Conservation (phyloP, 495 filamentous ascomycete species). For the Pseudoneurospora amorphoporcata region DNA sequence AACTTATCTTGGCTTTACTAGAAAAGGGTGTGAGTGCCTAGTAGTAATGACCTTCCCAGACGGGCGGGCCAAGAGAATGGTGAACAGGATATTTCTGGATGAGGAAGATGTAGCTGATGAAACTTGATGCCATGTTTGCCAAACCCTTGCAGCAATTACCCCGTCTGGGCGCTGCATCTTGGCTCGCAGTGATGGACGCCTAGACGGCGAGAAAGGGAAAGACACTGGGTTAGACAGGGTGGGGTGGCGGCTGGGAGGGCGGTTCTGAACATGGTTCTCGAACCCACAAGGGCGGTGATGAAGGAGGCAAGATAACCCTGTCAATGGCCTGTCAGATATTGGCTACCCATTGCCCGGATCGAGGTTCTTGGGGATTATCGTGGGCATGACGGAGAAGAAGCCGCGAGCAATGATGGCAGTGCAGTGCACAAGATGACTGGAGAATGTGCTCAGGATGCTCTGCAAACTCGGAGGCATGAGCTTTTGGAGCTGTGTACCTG, state of each 20-base stretch:
- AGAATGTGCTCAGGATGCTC: neutral
- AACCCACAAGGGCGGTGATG: neutral
- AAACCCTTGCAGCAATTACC: neutral
- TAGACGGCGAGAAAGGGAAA: neutral
- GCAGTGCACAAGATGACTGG: neutral
- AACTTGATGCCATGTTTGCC: neutral
- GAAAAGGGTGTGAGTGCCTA: neutral
- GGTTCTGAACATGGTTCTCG: neutral
- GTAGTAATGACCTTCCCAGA: neutral
- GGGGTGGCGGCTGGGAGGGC: neutral
- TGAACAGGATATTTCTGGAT: neutral
- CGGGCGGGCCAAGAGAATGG: neutral
- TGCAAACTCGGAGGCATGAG: neutral
- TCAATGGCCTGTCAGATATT: neutral
- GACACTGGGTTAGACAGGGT: neutral
- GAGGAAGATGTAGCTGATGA: neutral
- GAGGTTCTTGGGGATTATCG: neutral
- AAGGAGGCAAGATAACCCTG: neutral
- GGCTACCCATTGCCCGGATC: neutral
- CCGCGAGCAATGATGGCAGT: neutral
- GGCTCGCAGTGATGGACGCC: neutral
- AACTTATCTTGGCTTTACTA: neutral
- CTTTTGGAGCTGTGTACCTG: neutral
- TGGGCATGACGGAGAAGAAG: neutral
- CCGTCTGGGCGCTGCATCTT: neutral